Evolutionary conservation across 1,139 yeast species (phyloP).

Genomic region (Yamadazyma taylorii): DNA sequence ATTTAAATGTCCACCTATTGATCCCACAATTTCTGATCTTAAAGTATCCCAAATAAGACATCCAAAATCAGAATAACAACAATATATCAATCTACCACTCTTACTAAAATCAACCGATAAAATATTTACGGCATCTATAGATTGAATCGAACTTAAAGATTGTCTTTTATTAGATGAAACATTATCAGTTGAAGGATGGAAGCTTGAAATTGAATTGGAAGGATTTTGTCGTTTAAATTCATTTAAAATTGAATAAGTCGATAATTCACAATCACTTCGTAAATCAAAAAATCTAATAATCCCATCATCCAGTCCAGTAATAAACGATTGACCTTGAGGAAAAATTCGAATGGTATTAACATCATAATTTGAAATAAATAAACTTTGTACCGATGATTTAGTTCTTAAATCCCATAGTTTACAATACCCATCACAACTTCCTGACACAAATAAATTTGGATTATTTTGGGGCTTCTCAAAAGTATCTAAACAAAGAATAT

Average conservation of each 20-base stretch:
- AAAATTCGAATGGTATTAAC: constrained; percentile 65
- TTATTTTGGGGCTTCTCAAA: constrained; percentile 21
- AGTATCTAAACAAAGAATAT: constrained; percentile 59
- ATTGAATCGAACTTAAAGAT: constrained; percentile 10
- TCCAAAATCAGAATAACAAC: constrained; percentile 75
- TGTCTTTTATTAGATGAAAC: too few species aligned
- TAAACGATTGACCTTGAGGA: constrained; percentile 68
- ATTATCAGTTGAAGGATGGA: too few species aligned
- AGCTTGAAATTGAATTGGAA: not conserved
- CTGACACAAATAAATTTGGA: constrained; percentile 54
- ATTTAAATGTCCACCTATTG: constrained; percentile 51
- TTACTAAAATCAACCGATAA: constrained; percentile 70
- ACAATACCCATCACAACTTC: constrained; percentile 75
- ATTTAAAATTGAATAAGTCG: constrained; percentile 46
- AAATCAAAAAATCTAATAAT: constrained; percentile 70
- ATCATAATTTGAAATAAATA: constrained; percentile 63
- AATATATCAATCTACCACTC: constrained; percentile 74
- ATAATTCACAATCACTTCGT: constrained; percentile 72
- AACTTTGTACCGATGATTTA: constrained; percentile 56
- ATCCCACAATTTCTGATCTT: constrained; percentile 63
- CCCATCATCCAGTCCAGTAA: constrained; percentile 81
- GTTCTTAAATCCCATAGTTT: constrained; percentile 71
- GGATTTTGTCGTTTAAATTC: constrained; percentile 12
- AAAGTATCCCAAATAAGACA: constrained; percentile 80
- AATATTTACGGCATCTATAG: constrained; percentile 29